A percentile compares a stretch with the other conserved stretches of the same genome.
phyloP scores from a whole-genome alignment of 225 moss, liverwort and hornwort genomes.

The Rhytidiadelphus loreus region DNA sequence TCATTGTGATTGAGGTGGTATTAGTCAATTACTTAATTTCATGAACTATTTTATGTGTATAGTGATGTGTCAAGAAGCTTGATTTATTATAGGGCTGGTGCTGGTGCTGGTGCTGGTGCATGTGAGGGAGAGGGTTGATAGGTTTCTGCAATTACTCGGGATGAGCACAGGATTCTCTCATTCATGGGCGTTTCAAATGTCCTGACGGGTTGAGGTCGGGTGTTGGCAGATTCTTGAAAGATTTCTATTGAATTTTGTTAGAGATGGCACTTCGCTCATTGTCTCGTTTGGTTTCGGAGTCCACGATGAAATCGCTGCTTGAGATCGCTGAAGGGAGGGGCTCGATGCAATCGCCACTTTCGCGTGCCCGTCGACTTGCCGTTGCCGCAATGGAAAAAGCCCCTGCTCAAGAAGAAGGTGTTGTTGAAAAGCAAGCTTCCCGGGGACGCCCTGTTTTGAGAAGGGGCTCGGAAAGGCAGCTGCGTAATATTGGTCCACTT shows the following conservation, averaged over 20 bases:
- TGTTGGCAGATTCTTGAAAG: background rate
- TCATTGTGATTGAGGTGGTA: background rate
- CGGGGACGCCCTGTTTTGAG: background rate
- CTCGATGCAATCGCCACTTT: background rate
- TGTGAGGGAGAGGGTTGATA: background rate
- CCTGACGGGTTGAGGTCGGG: background rate
- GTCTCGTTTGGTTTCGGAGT: background rate
- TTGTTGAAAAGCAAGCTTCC: background rate
- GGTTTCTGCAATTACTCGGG: background rate
- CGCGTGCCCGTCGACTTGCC: background rate
- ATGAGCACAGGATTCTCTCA: background rate
- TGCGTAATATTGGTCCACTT: background rate
- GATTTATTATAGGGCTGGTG: background rate
- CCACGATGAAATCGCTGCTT: constrained; percentile 1
- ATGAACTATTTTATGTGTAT: background rate
- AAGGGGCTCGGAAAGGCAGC: background rate
- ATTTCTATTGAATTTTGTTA: background rate
- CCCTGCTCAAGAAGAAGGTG: background rate
- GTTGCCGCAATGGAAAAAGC: background rate
- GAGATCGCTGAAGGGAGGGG: background rate
- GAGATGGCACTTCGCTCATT: constrained; percentile 9
- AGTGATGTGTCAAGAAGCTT: background rate
- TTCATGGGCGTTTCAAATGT: background rate
- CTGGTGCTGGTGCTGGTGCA: background rate
- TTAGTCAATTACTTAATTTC: no score